Evolutionary conservation across 768 basidiomycete genomes (phyloP), one percentile per base, ranked within the genome.

Genomic region (Russula emetica): DNA sequence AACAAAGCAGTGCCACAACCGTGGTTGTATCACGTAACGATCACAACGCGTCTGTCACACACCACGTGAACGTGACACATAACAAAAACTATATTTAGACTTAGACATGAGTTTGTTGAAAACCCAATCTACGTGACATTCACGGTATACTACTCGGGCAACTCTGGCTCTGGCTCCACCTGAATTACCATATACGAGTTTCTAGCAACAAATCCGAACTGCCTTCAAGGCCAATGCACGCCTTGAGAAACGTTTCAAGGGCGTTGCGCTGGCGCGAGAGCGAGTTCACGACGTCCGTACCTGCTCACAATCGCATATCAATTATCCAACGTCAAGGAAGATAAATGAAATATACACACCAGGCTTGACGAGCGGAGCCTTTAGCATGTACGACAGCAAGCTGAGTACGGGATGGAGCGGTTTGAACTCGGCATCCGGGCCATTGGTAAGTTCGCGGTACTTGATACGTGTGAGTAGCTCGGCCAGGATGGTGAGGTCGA

Each of bases 321-420:
- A 47, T 18, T 32, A 18, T 61, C 24, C 38, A 22, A 4, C 14
- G 34, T 24, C 20, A 1, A 50, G n/a, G 54, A 51, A 44, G 30
- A 24, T 32, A 49, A 28, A 55, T 36, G 4, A 40, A 40, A 28
- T 3, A 11, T 34, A 69, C 80, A 63, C 70, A 82, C 86, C 90
- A 69, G 90, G 92, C 80, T 95, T 95, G 77, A 95, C 94, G 72
- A 95, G 85, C n/a, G 94, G 93, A 0, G 94, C 94, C 82, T 97
- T 97, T 78, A 96, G 86, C 94, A 98, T 96, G 82, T 95, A 98
- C 49, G 87, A 90, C 60, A 98, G 82, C 66, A 98, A 83, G 45
- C 94, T 96, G 60, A 99, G 80, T 63, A 99, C 90, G 3, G 90
- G 83, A 82, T 99, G 92, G 22, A 98, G 79, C 0, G 90, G 88